Evolutionary conservation across 768 basidiomycete genomes (phyloP).

Genomic region (Rhodotorula kratochvilovae): DNA sequence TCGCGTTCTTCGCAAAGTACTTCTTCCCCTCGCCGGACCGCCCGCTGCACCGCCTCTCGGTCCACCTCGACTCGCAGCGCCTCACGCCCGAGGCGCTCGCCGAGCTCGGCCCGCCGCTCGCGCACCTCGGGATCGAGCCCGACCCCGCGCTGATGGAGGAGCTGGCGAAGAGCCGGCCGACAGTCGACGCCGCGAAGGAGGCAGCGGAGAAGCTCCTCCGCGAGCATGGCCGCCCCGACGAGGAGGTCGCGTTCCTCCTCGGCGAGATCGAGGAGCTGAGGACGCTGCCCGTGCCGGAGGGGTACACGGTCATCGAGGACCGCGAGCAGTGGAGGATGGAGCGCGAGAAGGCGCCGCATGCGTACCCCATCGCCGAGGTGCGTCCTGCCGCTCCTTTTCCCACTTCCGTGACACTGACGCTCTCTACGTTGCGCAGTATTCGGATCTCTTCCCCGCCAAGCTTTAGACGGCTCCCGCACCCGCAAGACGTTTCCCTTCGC

Average conservation of each 20-base stretch:
- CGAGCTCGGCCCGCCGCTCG: constrained; percentile 56
- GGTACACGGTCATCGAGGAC: constrained; percentile 20
- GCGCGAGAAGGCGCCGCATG: constrained; percentile 22
- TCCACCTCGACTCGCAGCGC: constrained; percentile 61
- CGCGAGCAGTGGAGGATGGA: constrained; percentile 13
- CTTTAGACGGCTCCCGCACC: neutral
- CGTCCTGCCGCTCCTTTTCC: neutral
- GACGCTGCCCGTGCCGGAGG: constrained; percentile 51
- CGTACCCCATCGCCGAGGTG: constrained; percentile 28
- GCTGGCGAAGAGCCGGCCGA: constrained; percentile 57
- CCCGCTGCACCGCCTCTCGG: constrained; percentile 70
- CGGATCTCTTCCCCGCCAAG: constrained; percentile 26
- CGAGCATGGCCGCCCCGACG: constrained; percentile 46
- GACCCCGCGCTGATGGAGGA: constrained; percentile 57
- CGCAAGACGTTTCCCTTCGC: no score
- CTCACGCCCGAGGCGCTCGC: constrained; percentile 62
- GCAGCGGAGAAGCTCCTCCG: constrained; percentile 58
- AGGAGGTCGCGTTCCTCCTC: constrained; percentile 54
- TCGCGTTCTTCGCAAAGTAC: constrained; percentile 63
- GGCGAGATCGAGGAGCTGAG: constrained; percentile 59
- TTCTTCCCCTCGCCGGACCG: constrained; percentile 64
- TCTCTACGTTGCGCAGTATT: neutral
- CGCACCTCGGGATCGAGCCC: constrained; percentile 53
- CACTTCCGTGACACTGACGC: neutral
- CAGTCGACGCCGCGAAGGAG: constrained; percentile 58